Evolutionary conservation across 352 stramenopile species (phyloP), one percentile per base, ranked within the genome.

Genomic region (Paralagenidium karlingii): DNA sequence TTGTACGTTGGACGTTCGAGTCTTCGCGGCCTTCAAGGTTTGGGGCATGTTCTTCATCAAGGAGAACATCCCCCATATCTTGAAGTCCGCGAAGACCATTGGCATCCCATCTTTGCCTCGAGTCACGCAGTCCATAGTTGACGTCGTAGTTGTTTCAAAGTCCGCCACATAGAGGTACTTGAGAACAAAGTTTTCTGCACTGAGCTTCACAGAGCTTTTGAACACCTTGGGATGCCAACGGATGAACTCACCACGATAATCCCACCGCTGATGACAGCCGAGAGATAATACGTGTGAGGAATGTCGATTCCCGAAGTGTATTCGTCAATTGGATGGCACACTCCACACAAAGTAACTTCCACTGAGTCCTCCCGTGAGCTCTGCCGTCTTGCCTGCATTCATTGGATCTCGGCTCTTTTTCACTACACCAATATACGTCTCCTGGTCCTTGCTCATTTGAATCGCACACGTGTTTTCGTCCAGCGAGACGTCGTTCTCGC

Each of bases 21-120:
- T 43, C 26, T 49, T 36, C 2, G 12, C 5, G 7, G 32, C 44
- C 10, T 31, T 38, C 15, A 38, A 57, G 3, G 53, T 34, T 6
- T 38, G 49, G 27, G 53, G 36, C 22, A 53, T 41, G 19, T 57
- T 57, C 40, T 57, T 53, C 30, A 51, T 48, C 16, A 57, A 44
- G 13, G 53, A 30, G n/a, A n/a, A n/a, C n/a, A n/a, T n/a, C n/a
- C n/a, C n/a, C n/a, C n/a, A n/a, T n/a, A n/a, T n/a, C n/a, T n/a
- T n/a, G 25, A 57, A 40, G 38, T 44, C 49, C 3, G 40, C 29
- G 18, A 53, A 43, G 2, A 57, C 15, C 2, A 44, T 27, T 20
- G 27, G 8, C 3, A 19, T 27, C 7, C 38, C 49, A 15, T 47
- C 21, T 3, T 24, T n/a, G 11, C 25, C 22, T 2, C 26, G 3